These are phyloP conservation scores for Mycena metata DNA, from an alignment of 768 basidiomycete species.

Conservation along the genomic window DNA sequence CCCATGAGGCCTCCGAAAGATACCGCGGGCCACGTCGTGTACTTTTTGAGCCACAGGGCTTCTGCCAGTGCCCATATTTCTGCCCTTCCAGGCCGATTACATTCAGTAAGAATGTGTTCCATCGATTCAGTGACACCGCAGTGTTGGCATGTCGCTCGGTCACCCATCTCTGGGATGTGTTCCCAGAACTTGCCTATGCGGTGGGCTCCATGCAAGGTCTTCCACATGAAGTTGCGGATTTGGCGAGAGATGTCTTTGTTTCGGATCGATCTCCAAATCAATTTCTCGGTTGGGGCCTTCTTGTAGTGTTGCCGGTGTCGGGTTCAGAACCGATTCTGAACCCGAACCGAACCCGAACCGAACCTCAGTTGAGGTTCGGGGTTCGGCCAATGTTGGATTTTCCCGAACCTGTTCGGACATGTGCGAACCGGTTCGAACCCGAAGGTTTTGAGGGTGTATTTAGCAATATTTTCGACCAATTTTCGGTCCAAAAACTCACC, in stretches of 20 bases:
- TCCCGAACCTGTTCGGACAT: no score
- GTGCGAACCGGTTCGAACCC: no score
- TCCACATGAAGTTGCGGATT: conserved; percentile 28
- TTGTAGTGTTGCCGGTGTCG: not conserved
- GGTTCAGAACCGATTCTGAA: not conserved
- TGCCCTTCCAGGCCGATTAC: conserved; percentile 7
- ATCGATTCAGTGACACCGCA: conserved; percentile 27
- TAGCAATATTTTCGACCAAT: no score
- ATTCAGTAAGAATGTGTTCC: conserved; percentile 25
- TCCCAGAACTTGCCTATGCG: conserved; percentile 28
- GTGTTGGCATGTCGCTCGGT: conserved; percentile 19
- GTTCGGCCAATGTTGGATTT: no score
- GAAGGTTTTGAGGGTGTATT: no score
- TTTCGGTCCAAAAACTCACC: no score
- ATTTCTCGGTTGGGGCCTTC: not conserved
- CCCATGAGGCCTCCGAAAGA: conserved; percentile 28
- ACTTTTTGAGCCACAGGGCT: conserved; percentile 18
- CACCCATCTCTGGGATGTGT: conserved; percentile 21
- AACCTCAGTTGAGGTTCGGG: no score
- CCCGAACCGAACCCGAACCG: not conserved
- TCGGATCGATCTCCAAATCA: conserved; percentile 15
- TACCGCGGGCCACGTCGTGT: not conserved
- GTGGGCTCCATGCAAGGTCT: conserved; percentile 18
- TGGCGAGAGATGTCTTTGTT: not conserved
- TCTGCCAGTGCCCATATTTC: conserved; percentile 28